Evolutionary conservation across 768 basidiomycete species (phyloP).

Genomic region (Pulveroboletus sp.): DNA sequence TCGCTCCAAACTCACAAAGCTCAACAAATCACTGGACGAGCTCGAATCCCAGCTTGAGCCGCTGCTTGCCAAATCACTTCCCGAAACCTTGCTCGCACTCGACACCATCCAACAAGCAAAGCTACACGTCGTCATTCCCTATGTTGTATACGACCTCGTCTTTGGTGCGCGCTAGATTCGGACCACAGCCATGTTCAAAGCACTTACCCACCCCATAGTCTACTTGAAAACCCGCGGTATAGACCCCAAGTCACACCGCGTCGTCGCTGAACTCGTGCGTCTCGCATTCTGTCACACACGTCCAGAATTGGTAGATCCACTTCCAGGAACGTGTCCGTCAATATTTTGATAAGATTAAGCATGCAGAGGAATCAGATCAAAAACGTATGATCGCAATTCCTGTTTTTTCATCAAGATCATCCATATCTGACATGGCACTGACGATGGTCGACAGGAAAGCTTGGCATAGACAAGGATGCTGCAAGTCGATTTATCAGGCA

Average conservation of each 20-base stretch:
- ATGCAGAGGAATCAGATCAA: slow-evolving; percentile 65
- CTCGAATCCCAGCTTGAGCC: slow-evolving; percentile 68
- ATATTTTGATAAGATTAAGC: slow-evolving; percentile 82
- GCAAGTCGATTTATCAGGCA: slow-evolving; percentile 83
- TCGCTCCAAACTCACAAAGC: slow-evolving; percentile 41
- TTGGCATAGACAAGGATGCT: slow-evolving; percentile 71
- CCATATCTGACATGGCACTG: neutral
- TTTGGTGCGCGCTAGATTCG: slow-evolving; percentile 49
- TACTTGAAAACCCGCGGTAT: slow-evolving; percentile 79
- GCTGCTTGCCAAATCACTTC: slow-evolving; percentile 63
- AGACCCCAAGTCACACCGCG: slow-evolving; percentile 76
- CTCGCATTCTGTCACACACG: neutral
- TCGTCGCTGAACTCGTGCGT: slow-evolving; percentile 55
- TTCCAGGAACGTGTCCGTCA: slow-evolving; percentile 67
- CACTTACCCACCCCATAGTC: slow-evolving; percentile 41
- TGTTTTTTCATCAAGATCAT: neutral
- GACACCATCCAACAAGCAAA: slow-evolving; percentile 81
- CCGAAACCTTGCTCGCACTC: slow-evolving; percentile 60
- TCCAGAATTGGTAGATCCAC: neutral
- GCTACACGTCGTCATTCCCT: slow-evolving; percentile 75
- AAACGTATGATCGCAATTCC: slow-evolving; percentile 29
- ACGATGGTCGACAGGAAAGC: slow-evolving; percentile 31
- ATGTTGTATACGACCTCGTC: slow-evolving; percentile 80
- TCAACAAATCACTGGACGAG: slow-evolving; percentile 60
- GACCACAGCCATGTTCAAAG: neutral